These are phyloP conservation scores for Tuber aestivum DNA, from an alignment of 495 filamentous ascomycete genomes.

Conservation along the genomic window DNA sequence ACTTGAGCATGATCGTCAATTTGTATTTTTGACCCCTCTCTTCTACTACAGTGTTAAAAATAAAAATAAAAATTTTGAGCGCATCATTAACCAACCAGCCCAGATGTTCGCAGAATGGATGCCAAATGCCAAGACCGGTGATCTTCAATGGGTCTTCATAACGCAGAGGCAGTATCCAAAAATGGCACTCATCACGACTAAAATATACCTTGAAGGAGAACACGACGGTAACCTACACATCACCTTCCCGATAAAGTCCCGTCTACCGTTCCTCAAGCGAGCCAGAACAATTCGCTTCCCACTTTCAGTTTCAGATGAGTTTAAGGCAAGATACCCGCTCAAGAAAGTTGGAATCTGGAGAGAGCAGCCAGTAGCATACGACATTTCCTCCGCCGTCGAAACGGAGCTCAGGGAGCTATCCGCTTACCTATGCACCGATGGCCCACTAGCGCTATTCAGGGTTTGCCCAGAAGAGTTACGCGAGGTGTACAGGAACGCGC, in stretches of 20 bases:
- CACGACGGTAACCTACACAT: conserved; percentile 45
- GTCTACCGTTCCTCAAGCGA: background rate
- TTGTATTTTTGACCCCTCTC: conserved; percentile 46
- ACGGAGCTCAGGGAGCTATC: conserved; percentile 52
- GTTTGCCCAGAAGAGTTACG: conserved; percentile 55
- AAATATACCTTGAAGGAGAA: conserved; percentile 48
- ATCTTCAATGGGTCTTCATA: conserved; percentile 66
- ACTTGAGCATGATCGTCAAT: conserved; percentile 76
- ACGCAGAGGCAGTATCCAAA: conserved; percentile 70
- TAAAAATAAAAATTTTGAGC: background rate
- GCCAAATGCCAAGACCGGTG: conserved; percentile 13
- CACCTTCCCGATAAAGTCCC: conserved; percentile 48
- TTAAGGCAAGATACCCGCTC: conserved; percentile 52
- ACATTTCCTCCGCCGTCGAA: conserved; percentile 52
- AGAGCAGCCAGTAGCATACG: conserved; percentile 59
- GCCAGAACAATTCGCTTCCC: conserved; percentile 9
- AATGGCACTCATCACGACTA: conserved; percentile 66
- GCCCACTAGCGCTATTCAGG: conserved; percentile 66
- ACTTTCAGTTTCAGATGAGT: conserved; percentile 15
- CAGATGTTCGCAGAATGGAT: conserved; percentile 39
- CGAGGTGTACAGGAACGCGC: conserved; percentile 69
- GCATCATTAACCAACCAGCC: background rate
- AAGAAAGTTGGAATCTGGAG: conserved; percentile 73
- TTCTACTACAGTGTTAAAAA: too few species aligned
- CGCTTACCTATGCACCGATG: conserved; percentile 58